phyloP scores from a whole-genome alignment of 2,329 filamentous ascomycete genomes.

The Iodosphaeria phyllophila region DNA sequence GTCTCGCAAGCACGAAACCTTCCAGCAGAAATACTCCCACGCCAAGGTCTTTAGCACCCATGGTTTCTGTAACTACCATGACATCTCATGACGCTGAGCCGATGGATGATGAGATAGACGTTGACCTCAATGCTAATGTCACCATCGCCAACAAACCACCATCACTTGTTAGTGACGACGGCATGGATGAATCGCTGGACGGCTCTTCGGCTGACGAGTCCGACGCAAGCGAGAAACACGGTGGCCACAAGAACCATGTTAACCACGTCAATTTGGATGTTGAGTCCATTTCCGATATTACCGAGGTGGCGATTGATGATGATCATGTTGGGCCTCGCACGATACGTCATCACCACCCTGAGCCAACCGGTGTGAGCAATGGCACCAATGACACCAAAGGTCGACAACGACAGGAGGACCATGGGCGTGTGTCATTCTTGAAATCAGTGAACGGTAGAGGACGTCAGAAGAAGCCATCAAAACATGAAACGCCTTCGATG shows the following conservation, averaged over 20 bases:
- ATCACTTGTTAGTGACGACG: slow-evolving; percentile 64
- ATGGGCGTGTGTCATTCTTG: too few relatives aligned
- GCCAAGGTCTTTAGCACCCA: too few relatives aligned
- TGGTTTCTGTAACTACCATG: too few relatives aligned
- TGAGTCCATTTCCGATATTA: slow-evolving; percentile 39
- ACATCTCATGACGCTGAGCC: slow-evolving; percentile 9
- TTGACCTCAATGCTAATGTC: slow-evolving; percentile 50
- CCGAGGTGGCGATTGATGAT: slow-evolving; percentile 42
- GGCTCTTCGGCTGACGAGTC: slow-evolving; percentile 39
- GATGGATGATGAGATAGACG: slow-evolving; percentile 33
- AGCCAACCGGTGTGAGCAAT: slow-evolving; percentile 15
- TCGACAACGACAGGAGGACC: slow-evolving; percentile 33
- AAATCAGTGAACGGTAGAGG: too few relatives aligned
- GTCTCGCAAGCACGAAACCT: slow-evolving; percentile 24
- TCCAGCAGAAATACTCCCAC: slow-evolving; percentile 34
- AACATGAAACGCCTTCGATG: too few relatives aligned
- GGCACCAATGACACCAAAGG: slow-evolving; percentile 19
- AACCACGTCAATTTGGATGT: slow-evolving; percentile 36
- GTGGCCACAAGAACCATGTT: too few relatives aligned
- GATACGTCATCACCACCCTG: slow-evolving; percentile 24
- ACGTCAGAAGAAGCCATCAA: too few relatives aligned
- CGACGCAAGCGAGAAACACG: slow-evolving; percentile 35
- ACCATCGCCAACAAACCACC: slow-evolving; percentile 58
- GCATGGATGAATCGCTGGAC: slow-evolving; percentile 55
- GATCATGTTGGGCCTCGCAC: slow-evolving; percentile 25